Conservation (phyloP, 768 basidiomycete genomes). For the Russula griseocarnosa region DNA sequence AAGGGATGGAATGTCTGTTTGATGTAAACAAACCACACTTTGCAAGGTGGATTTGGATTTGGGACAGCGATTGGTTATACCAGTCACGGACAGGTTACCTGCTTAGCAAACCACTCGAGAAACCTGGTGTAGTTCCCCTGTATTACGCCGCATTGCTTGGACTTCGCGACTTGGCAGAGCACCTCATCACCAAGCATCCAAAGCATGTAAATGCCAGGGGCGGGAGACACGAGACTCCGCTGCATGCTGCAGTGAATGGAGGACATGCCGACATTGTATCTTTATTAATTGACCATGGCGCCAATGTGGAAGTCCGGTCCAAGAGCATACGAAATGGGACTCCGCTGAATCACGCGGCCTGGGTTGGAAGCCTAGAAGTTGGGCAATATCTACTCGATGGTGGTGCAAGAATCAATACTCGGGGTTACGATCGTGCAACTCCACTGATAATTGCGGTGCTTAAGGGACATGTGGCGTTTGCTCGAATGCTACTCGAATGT, state of each 20-base stretch:
- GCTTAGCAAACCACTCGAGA: not conserved
- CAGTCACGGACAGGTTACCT: too few relatives aligned
- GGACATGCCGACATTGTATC: not conserved
- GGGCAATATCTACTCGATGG: not conserved
- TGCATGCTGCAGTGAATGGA: not conserved
- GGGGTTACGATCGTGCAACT: rapidly evolving
- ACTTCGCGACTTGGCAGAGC: not conserved
- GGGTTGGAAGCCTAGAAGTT: not conserved
- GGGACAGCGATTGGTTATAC: too few relatives aligned
- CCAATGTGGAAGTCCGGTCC: not conserved
- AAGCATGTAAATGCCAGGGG: not conserved
- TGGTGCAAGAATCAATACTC: not conserved
- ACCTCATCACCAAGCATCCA: not conserved
- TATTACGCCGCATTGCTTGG: not conserved
- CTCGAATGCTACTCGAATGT: too few relatives aligned
- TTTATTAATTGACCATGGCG: not conserved
- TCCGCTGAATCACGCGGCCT: not conserved
- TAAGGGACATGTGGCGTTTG: too few relatives aligned
- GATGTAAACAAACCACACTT: not conserved
- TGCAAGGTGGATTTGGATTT: not conserved
- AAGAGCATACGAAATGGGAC: not conserved
- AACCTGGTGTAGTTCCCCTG: not conserved
- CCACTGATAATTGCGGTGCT: too few relatives aligned
- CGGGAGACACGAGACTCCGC: not conserved
- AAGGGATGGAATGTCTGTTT: constrained; percentile 1